Conservation (phyloP, 2,329 filamentous ascomycete genomes). For the Colletotrichum scovillei region DNA sequence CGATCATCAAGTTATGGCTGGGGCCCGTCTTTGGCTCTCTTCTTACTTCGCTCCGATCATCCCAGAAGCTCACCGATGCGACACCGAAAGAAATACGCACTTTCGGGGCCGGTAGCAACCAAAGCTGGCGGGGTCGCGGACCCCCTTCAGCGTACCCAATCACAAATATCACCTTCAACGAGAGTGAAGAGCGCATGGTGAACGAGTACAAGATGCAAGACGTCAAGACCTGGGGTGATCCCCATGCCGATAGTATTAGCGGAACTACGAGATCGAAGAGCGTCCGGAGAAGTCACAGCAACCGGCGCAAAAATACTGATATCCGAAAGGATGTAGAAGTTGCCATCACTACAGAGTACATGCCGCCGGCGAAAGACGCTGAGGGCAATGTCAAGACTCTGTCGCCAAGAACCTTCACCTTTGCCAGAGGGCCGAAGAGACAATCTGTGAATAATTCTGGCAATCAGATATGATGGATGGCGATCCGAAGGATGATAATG, state of each 20-base stretch:
- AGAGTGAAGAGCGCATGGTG: conserved; percentile 54
- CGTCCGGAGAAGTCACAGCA: not conserved
- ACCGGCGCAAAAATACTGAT: not conserved
- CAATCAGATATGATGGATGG: not conserved
- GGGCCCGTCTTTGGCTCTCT: not conserved
- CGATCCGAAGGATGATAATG: no score
- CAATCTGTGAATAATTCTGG: not conserved
- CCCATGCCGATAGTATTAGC: conserved; percentile 59
- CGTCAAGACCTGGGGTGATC: conserved; percentile 15
- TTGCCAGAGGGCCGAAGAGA: not conserved
- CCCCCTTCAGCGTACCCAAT: conserved; percentile 48
- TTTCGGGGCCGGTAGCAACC: conserved; percentile 41
- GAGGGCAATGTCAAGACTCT: not conserved
- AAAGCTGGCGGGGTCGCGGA: conserved; percentile 45
- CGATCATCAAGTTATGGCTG: not conserved
- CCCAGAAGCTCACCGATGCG: not conserved
- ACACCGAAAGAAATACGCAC: not conserved
- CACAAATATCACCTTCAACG: conserved; percentile 52
- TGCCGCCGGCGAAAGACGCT: not conserved
- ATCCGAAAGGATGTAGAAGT: not conserved
- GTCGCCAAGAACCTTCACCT: not conserved
- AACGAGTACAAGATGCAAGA: conserved; percentile 53
- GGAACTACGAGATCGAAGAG: not conserved
- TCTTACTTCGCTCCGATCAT: not conserved
- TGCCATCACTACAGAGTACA: not conserved